phyloP scores from a whole-genome alignment of 2,329 filamentous ascomycete genomes.

The Botrytis hyacinthi region DNA sequence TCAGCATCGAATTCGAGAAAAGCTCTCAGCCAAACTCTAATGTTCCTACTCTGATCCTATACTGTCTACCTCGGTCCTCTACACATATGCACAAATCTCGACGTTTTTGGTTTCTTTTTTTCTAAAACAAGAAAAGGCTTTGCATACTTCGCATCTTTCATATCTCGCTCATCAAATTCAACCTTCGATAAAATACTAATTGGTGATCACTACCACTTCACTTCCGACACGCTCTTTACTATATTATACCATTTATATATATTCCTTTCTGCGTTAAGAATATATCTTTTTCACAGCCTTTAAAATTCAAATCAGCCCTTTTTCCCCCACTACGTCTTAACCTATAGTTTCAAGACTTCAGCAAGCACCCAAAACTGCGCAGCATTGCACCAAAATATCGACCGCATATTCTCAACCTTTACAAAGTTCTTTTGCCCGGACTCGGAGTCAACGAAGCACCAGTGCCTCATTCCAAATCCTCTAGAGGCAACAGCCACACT shows the following conservation, averaged over 20 bases:
- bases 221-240: conserved; percentile 5
- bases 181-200: conserved; percentile 6
- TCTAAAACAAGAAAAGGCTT: not conserved
- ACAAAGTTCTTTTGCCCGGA: not conserved
- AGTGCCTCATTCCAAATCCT: conserved; percentile 18
- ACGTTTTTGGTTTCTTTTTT: conserved; percentile 4
- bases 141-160: conserved; percentile 5
- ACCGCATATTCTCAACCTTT: conserved; percentile 13
- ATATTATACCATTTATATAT: conserved; percentile 9
- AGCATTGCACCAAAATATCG: conserved; percentile 9
- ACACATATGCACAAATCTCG: not conserved
- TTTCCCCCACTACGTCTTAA: not conserved
- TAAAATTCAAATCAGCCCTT: conserved; percentile 5
- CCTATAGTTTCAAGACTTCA: conserved; percentile 3
- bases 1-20: conserved; percentile 10
- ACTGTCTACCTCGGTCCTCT: not conserved
- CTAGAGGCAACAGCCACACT: conserved; percentile 15
- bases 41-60: conserved; percentile 11
- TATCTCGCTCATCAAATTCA: conserved; percentile 1
- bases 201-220: not conserved
- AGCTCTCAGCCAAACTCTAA: conserved; percentile 2
- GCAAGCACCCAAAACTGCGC: conserved; percentile 10
- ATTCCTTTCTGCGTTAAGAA: not conserved
- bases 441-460: conserved; percentile 13
- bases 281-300: not conserved